phyloP scores from a whole-genome alignment of 2,329 filamentous ascomycete species.

The Talaromyces marneffei region DNA sequence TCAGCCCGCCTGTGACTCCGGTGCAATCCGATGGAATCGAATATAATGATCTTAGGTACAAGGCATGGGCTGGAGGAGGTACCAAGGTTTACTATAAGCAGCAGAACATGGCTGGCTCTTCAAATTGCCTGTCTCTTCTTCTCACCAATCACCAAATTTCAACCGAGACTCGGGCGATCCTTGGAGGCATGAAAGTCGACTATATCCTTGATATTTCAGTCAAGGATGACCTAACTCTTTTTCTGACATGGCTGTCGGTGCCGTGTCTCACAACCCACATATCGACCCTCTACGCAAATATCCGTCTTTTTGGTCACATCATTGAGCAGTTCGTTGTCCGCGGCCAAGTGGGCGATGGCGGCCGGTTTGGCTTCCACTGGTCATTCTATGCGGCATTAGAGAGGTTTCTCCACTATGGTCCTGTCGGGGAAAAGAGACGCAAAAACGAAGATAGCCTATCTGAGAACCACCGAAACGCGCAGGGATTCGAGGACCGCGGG shows the following conservation, averaged over 20 bases:
- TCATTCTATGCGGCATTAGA: neutral
- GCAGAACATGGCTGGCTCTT: neutral
- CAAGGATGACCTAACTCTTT: neutral
- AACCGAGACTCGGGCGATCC: neutral
- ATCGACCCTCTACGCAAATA: neutral
- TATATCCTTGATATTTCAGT: slow-evolving; percentile 1
- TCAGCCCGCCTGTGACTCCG: neutral
- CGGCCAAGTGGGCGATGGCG: neutral
- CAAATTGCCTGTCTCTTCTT: slow-evolving; percentile 2
- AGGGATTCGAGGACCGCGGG: neutral
- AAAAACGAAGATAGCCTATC: neutral
- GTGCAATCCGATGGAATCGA: neutral
- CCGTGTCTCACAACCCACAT: neutral
- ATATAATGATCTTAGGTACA: neutral
- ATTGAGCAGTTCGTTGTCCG: neutral
- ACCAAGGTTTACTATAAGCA: neutral
- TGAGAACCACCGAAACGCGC: neutral
- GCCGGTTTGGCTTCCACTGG: neutral
- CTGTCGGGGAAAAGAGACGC: neutral
- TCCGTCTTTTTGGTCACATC: neutral
- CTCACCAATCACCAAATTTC: neutral
- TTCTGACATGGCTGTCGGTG: slow-evolving; percentile 2
- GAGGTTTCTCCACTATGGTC: slow-evolving; percentile 6
- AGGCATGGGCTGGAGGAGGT: neutral
- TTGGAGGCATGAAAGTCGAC: neutral